These are phyloP conservation scores for Aaosphaeria pasadenensis DNA, from an alignment of 2,329 filamentous ascomycete genomes.

Conservation along the genomic window DNA sequence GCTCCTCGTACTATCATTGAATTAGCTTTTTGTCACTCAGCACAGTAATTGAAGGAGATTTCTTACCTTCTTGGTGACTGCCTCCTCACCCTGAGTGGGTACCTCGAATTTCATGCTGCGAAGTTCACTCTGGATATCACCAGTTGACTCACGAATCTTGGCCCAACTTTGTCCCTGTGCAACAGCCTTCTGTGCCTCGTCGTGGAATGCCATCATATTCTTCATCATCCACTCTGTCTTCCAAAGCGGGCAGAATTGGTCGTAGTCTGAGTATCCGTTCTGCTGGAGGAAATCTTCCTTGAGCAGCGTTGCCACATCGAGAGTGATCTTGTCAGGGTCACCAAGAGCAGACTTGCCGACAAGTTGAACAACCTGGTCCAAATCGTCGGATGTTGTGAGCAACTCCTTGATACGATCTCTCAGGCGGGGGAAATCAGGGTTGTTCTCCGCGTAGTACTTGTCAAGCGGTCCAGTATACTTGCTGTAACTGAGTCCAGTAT, in stretches of 20 bases:
- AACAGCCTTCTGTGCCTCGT: slow-evolving; percentile 94
- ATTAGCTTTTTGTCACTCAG: slow-evolving; percentile 37
- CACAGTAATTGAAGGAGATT: neutral
- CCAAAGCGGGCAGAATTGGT: slow-evolving; percentile 99
- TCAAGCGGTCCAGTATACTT: slow-evolving; percentile 91
- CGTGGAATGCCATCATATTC: slow-evolving; percentile 96
- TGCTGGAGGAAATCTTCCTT: slow-evolving; percentile 99
- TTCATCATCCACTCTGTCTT: slow-evolving; percentile 99
- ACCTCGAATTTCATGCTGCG: slow-evolving; percentile 97
- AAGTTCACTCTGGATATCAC: slow-evolving; percentile 79
- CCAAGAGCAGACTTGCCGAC: slow-evolving; percentile 96
- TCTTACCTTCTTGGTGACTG: slow-evolving; percentile 76
- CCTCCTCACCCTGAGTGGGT: slow-evolving; percentile 78
- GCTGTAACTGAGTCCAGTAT: slow-evolving; percentile 90
- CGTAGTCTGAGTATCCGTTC: slow-evolving; percentile 98
- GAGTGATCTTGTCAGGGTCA: slow-evolving; percentile 95
- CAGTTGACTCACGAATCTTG: slow-evolving; percentile 88
- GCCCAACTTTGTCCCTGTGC: slow-evolving; percentile 86
- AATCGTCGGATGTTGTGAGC: slow-evolving; percentile 89
- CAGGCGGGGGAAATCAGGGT: slow-evolving; percentile 89
- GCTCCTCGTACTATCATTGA: slow-evolving; percentile 73
- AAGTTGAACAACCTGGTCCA: slow-evolving; percentile 97
- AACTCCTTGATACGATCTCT: slow-evolving; percentile 93
- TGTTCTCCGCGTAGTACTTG: slow-evolving; percentile 90
- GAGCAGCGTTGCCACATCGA: slow-evolving; percentile 85